A percentile compares a stretch with the other conserved stretches of the same genome.
Conservation (phyloP, 495 filamentous ascomycete species). For the Lichenothelia convexa region DNA sequence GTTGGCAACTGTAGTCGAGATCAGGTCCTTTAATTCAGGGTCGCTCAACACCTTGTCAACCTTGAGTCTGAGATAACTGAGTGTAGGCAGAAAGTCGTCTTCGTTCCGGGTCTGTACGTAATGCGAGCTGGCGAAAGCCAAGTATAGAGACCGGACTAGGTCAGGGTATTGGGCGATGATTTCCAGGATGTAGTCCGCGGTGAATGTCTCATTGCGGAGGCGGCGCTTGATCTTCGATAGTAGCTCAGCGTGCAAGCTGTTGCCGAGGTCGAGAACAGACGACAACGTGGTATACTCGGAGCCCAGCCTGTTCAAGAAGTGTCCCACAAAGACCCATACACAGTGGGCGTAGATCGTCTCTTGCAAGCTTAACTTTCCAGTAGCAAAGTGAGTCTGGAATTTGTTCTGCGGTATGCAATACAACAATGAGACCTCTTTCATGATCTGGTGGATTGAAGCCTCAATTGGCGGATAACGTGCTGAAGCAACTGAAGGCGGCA, state of each 20-base stretch:
- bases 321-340: slow-evolving; percentile 90
- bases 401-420: slow-evolving; percentile 98
- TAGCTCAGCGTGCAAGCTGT: slow-evolving; percentile 71
- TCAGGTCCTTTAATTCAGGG: slow-evolving; percentile 55
- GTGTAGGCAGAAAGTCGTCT: slow-evolving; percentile 63
- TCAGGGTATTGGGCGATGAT: slow-evolving; percentile 87
- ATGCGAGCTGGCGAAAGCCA: slow-evolving; percentile 81
- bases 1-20: slow-evolving; percentile 64
- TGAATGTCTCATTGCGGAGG: slow-evolving; percentile 90
- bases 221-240: slow-evolving; percentile 92
- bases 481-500: slow-evolving; percentile 28
- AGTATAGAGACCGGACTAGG: slow-evolving; percentile 72
- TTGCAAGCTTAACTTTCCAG: slow-evolving; percentile 78
- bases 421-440: slow-evolving; percentile 89
- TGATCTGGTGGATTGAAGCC: slow-evolving; percentile 93
- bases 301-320: slow-evolving; percentile 87
- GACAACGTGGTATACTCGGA: slow-evolving; percentile 77
- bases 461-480: slow-evolving; percentile 61
- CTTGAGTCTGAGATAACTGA: slow-evolving; percentile 56
- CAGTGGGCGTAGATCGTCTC: slow-evolving; percentile 96
- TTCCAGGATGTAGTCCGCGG: slow-evolving; percentile 89
- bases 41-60: slow-evolving; percentile 64
- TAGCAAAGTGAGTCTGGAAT: slow-evolving; percentile 74
- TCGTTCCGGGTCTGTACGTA: slow-evolving; percentile 65
- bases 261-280: slow-evolving; percentile 62